Evolutionary conservation across 257 asterid species (phyloP).

Genomic region (Striga asiatica): DNA sequence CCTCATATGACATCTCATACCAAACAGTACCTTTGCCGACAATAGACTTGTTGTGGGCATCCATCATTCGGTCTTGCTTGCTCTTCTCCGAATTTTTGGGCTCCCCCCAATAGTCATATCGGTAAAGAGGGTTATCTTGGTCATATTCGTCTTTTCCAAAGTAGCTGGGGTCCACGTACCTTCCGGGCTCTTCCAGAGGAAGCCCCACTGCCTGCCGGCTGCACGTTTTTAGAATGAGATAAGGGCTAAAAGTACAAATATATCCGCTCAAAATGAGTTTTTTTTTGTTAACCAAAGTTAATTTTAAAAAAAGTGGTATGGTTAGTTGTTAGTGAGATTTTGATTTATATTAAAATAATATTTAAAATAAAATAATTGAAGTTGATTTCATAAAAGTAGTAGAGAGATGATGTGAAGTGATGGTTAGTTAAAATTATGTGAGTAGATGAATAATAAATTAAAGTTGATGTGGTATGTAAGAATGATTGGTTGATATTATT

Average conservation of each 20-base stretch:
- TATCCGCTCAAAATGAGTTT: too few species aligned
- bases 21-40: constrained; percentile 86
- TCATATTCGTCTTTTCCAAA: constrained; percentile 84
- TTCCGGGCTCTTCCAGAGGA: constrained; percentile 85
- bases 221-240: constrained; percentile 19
- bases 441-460: too few species aligned
- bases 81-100: constrained; percentile 97
- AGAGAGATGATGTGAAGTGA: too few species aligned
- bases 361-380: too few species aligned
- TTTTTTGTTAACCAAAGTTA: too few species aligned
- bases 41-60: constrained; percentile 83
- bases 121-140: constrained; percentile 68
- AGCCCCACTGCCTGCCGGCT: constrained; percentile 91
- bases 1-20: constrained; percentile 93
- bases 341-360: too few species aligned
- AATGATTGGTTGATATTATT: too few species aligned
- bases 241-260: not conserved
- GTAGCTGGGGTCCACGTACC: constrained; percentile 55
- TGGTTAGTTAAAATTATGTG: too few species aligned
- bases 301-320: too few species aligned
- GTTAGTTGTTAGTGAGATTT: too few species aligned
- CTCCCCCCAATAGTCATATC: constrained; percentile 97
- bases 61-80: constrained; percentile 70
- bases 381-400: too few species aligned
- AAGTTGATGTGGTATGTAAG: too few species aligned